phyloP scores from a whole-genome alignment of 2,329 filamentous ascomycete species.

The Madurella mycetomatis region DNA sequence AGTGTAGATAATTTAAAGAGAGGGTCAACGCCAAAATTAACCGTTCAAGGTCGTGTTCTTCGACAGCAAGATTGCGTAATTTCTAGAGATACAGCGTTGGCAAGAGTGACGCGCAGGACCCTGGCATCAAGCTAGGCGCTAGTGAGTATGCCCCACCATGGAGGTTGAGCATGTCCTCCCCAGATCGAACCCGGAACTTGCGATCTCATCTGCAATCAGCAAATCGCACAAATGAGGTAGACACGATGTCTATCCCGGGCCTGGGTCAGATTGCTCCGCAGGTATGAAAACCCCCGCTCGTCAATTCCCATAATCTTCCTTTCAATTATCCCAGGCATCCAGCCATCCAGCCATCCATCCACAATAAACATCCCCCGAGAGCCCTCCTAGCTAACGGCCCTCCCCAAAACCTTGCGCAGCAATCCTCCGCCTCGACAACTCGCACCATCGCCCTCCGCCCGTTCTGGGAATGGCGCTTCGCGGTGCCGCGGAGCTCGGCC shows the following conservation, averaged over 20 bases:
- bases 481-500: constrained; percentile 48
- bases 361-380: not conserved
- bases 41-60: too few relatives aligned
- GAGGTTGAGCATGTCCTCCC: too few relatives aligned
- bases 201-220: not conserved
- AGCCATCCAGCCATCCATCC: not conserved
- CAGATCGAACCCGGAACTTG: not conserved
- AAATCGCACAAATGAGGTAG: constrained; percentile 1
- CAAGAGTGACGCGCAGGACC: too few relatives aligned
- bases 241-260: constrained; percentile 23
- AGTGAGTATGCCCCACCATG: too few relatives aligned
- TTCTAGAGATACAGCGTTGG: too few relatives aligned
- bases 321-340: not conserved
- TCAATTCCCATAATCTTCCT: not conserved
- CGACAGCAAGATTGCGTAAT: too few relatives aligned
- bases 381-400: not conserved
- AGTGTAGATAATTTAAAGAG: too few relatives aligned
- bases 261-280: constrained; percentile 21
- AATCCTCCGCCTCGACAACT: constrained; percentile 32
- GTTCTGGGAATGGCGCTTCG: constrained; percentile 74
- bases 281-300: constrained; percentile 6
- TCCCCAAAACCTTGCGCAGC: not conserved
- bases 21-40: too few relatives aligned
- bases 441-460: constrained; percentile 52
- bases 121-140: too few relatives aligned